Evolutionary conservation across 257 asterid genomes (phyloP).

Genomic region (Sherardia arvensis): DNA sequence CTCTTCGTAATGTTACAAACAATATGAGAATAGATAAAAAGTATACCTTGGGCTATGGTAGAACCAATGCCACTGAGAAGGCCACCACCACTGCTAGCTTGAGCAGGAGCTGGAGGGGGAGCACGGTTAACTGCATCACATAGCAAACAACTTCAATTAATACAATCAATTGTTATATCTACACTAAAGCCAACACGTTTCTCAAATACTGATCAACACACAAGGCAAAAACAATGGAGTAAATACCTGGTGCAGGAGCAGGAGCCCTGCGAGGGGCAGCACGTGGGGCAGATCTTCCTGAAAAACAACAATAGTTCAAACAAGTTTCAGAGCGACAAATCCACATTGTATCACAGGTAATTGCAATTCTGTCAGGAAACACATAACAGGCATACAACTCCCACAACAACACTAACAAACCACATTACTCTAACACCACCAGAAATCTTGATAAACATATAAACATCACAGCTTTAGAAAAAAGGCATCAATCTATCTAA

Average conservation of each 20-base stretch:
- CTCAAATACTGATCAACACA: not conserved
- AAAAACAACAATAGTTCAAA: not conserved
- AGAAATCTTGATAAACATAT: not conserved
- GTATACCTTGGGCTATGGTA: conserved; percentile 65
- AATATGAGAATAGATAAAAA: not conserved
- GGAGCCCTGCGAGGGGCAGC: conserved; percentile 66
- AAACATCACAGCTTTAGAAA: not conserved
- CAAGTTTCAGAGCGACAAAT: not conserved
- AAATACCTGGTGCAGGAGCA: conserved; percentile 49
- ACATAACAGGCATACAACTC: too few species aligned
- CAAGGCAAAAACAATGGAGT: too few species aligned
- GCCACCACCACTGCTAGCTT: conserved; percentile 59
- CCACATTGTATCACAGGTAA: not conserved
- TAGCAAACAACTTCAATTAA: not conserved
- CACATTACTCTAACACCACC: not conserved
- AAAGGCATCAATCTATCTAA: too few species aligned
- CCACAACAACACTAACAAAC: too few species aligned
- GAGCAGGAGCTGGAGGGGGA: conserved; percentile 75
- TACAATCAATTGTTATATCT: too few species aligned
- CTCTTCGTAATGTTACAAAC: not conserved
- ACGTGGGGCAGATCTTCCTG: conserved; percentile 89
- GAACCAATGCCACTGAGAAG: conserved; percentile 52
- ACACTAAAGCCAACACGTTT: not conserved
- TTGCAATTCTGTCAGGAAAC: too few species aligned
- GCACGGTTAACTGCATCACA: conserved; percentile 42